Evolutionary conservation across 495 filamentous ascomycete species (phyloP).

Genomic region (Daldinia caldariorum): DNA sequence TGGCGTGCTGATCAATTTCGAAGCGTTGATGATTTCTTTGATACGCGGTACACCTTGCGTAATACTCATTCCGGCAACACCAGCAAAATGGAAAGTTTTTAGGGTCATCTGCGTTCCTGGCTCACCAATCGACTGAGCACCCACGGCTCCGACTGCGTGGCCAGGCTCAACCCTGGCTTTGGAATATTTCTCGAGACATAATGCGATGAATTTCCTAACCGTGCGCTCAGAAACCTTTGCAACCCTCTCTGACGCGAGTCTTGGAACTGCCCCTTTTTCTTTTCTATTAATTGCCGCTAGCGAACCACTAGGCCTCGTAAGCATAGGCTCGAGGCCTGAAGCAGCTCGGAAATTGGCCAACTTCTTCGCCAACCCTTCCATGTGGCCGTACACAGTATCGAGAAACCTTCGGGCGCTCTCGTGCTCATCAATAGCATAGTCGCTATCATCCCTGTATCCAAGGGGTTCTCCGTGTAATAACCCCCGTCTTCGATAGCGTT

Average conservation of each 20-base stretch:
- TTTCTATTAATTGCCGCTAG: slow-evolving; percentile 49
- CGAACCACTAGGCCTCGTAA: slow-evolving; percentile 35
- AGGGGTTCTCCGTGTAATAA: slow-evolving; percentile 60
- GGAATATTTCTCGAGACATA: slow-evolving; percentile 89
- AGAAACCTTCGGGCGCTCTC: slow-evolving; percentile 88
- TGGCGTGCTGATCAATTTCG: slow-evolving; percentile 89
- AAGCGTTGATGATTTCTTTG: slow-evolving; percentile 99
- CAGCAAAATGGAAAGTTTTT: slow-evolving; percentile 99
- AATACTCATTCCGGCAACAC: slow-evolving; percentile 98
- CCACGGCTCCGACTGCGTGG: slow-evolving; percentile 96
- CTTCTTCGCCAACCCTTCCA: slow-evolving; percentile 59
- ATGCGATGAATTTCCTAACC: slow-evolving; percentile 76
- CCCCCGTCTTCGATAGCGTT: slow-evolving; percentile 69
- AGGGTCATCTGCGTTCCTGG: slow-evolving; percentile 99
- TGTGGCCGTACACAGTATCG: slow-evolving; percentile 75
- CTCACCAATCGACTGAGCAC: slow-evolving; percentile 97
- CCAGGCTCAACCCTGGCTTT: slow-evolving; percentile 91
- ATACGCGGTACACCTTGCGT: slow-evolving; percentile 99
- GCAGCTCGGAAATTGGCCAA: slow-evolving; percentile 61
- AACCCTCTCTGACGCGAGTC: slow-evolving; percentile 68
- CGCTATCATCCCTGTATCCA: slow-evolving; percentile 69
- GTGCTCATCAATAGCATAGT: slow-evolving; percentile 78
- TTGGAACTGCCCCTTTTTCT: slow-evolving; percentile 49
- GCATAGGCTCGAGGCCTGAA: slow-evolving; percentile 51
- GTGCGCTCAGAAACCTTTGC: slow-evolving; percentile 82